phyloP scores from a whole-genome alignment of 2,329 filamentous ascomycete genomes.

The Penicillium sp. region DNA sequence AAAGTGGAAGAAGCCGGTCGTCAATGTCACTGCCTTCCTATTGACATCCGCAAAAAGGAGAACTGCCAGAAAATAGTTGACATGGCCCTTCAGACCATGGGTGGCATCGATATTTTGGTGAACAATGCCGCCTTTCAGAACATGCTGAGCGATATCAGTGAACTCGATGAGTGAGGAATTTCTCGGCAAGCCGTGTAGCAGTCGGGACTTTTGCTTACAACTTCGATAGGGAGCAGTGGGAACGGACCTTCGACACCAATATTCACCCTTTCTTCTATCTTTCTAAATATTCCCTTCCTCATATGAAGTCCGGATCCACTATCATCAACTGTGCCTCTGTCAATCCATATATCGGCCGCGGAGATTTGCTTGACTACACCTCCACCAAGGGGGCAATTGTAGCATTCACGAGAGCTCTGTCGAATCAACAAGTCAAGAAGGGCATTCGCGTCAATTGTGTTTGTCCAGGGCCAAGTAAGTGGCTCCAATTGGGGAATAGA shows the following conservation, averaged over 20 bases:
- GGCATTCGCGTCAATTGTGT: conserved; percentile 77
- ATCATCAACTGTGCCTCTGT: conserved; percentile 87
- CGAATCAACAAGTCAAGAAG: conserved; percentile 69
- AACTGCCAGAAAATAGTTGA: conserved; percentile 71
- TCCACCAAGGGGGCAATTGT: conserved; percentile 72
- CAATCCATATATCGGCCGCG: conserved; percentile 78
- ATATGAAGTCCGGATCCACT: conserved; percentile 70
- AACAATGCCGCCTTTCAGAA: conserved; percentile 75
- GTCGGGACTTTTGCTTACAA: background rate
- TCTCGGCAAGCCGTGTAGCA: background rate
- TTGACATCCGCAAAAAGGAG: conserved; percentile 63
- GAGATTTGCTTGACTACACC: conserved; percentile 79
- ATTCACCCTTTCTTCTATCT: conserved; percentile 81
- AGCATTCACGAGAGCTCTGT: conserved; percentile 73
- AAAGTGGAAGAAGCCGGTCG: conserved; percentile 66
- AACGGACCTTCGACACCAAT: conserved; percentile 77
- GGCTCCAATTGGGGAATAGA: background rate
- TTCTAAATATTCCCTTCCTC: conserved; percentile 71
- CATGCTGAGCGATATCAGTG: conserved; percentile 69
- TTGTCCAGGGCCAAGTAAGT: conserved; percentile 65
- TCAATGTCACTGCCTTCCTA: conserved; percentile 63
- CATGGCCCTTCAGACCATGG: conserved; percentile 64
- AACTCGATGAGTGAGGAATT: conserved; percentile 63
- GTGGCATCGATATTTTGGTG: conserved; percentile 65
- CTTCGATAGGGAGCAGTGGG: conserved; percentile 69